phyloP scores from a whole-genome alignment of 805 yeast species.

The Candida khao-thaluensis region DNA sequence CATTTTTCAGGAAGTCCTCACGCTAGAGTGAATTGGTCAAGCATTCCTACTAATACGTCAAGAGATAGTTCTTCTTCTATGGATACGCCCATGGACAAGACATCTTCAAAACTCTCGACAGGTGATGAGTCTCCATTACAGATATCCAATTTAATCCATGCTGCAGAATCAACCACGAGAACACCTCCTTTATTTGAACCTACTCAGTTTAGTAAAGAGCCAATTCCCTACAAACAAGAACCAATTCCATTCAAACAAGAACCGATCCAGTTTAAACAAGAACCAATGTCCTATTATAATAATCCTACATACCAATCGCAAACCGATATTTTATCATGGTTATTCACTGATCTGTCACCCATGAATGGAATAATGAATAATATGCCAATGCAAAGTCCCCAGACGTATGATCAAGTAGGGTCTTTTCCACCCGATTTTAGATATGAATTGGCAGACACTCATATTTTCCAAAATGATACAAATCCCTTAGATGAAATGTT shows the following conservation, averaged over 20 bases:
- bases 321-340: conserved; percentile 41
- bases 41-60: conserved; percentile 2
- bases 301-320: conserved; percentile 18
- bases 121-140: conserved; percentile 16
- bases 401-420: conserved; percentile 1
- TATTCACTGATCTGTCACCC: conserved; percentile 32
- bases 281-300: neutral
- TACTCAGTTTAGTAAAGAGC: neutral
- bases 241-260: neutral
- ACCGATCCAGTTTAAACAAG: neutral
- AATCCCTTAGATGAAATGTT: conserved; percentile 42
- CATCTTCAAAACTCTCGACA: neutral
- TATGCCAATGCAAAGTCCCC: neutral
- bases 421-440: conserved; percentile 6
- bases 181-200: neutral
- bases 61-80: neutral
- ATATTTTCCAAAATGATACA: conserved; percentile 34
- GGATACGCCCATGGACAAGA: neutral
- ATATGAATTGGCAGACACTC: conserved; percentile 36
- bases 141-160: conserved; percentile 21
- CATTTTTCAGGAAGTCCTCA: conserved; percentile 19
- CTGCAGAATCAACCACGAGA: conserved; percentile 5
- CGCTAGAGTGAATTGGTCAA: conserved; percentile 16
- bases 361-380: conserved; percentile 3
- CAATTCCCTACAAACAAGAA: neutral